phyloP scores from a whole-genome alignment of 257 asterid species.

The Verbena officinalis region DNA sequence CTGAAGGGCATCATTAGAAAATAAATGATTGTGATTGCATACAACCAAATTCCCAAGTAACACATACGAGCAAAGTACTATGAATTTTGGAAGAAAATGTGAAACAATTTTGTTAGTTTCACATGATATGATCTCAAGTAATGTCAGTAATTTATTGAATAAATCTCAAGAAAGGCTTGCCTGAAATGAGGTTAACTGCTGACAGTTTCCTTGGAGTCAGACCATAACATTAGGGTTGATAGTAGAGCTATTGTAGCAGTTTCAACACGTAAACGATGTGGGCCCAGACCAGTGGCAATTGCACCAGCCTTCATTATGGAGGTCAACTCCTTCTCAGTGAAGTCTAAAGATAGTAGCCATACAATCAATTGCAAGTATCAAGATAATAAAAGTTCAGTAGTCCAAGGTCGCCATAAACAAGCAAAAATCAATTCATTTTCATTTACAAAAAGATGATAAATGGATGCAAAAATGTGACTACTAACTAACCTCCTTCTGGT shows the following conservation, averaged over 20 bases:
- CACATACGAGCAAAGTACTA: constrained; percentile 1
- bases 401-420: constrained; percentile 11
- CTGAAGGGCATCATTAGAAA: too few relatives aligned
- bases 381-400: constrained; percentile 14
- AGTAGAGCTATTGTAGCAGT: constrained; percentile 87
- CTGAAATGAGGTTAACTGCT: constrained; percentile 42
- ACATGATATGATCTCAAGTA: not conserved
- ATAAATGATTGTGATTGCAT: too few relatives aligned
- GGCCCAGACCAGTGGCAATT: constrained; percentile 78
- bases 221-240: constrained; percentile 85
- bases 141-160: constrained; percentile 6
- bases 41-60: not conserved
- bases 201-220: constrained; percentile 47
- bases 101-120: constrained; percentile 2
- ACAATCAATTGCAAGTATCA: constrained; percentile 23
- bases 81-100: not conserved
- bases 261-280: constrained; percentile 93
- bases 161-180: constrained; percentile 37
- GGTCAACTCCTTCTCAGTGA: constrained; percentile 67
- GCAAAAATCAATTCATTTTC: not conserved
- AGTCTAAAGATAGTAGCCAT: constrained; percentile 49
- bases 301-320: constrained; percentile 77
- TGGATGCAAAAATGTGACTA: constrained; percentile 12
- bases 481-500: constrained; percentile 97
- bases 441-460: not conserved